Evolutionary conservation across 2,329 filamentous ascomycete species (phyloP), one percentile per base, ranked within the genome.

Genomic region (Colletotrichum sojae): DNA sequence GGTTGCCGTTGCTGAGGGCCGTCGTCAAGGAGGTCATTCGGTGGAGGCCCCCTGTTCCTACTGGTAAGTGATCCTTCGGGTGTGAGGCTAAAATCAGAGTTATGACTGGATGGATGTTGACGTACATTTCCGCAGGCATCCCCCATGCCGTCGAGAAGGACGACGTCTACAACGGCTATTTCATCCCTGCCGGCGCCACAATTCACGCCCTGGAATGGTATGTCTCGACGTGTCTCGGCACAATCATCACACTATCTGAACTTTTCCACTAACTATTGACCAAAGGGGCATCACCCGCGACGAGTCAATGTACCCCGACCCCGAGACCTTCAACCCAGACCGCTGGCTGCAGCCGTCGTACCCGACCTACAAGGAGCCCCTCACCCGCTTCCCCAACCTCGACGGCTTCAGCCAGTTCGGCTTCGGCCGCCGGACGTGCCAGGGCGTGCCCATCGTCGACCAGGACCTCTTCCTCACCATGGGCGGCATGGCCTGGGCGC

Each of bases 21-120:
- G 75, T 80, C 10, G 77, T 83, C 64, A 81, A 74, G 63, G 78
- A 89, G 75, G 80, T 82, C 0, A 79, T 88, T 20, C 80, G 87
- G n/a, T 88, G 85, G 84, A 79, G 85, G 59, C 85, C 85, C 31
- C 84, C 85, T 4, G 85, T 88, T 10, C 85, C 86, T 5, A 87
- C 85, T 40, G 84, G 85, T 81, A 69, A 45, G 79, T 73, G 18
- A 12, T 18, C 31, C 16, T 13, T 13, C 4, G 40, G n/a, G 16
- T 22, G n/a, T 18, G 49, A 13, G 61, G 27, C 20, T 27, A 16
- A 9, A 40, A 27, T 43, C 27, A 58, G 43, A 25, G 62, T 58
- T 45, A 36, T 31, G 20, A 36, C 36, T 39, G 27, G 22, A 25
- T 25, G 22, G 22, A 60, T 9, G 64, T 78, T 78, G 83, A 82